Percentiles rank a stretch among this genome's conserved stretches.
Conservation (phyloP, 2,329 filamentous ascomycete genomes). For the Pestalotiopsis sp. region DNA sequence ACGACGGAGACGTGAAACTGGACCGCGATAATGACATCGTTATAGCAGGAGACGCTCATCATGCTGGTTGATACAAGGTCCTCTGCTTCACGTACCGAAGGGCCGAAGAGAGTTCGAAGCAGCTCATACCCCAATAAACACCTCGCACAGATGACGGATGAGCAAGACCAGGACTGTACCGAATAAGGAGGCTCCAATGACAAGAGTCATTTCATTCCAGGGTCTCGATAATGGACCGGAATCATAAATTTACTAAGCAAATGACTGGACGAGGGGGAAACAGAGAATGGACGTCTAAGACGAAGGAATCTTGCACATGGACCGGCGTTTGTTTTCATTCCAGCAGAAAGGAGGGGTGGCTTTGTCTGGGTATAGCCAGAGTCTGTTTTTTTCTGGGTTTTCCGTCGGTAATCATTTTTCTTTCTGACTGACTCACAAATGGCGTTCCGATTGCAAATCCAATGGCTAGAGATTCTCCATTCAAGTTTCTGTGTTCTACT, state of each 20-base stretch:
- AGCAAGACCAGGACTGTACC: not conserved
- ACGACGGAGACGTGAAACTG: constrained; percentile 32
- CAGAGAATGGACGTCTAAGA: not conserved
- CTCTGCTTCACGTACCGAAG: not conserved
- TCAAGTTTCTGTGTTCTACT: not conserved
- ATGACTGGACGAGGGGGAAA: not conserved
- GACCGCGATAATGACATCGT: constrained; percentile 15
- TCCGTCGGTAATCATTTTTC: not conserved
- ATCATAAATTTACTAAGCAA: not conserved
- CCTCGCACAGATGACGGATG: not conserved
- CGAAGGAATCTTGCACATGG: constrained; percentile 11
- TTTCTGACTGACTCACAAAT: not conserved
- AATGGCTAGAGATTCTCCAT: constrained; percentile 9
- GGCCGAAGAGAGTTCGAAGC: not conserved
- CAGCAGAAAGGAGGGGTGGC: constrained; percentile 1
- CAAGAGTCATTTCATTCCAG: not conserved
- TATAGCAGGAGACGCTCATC: constrained; percentile 29
- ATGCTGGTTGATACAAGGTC: constrained; percentile 25
- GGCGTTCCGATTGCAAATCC: constrained; percentile 7
- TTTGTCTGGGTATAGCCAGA: not conserved
- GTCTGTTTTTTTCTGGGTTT: not conserved
- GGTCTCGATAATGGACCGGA: not conserved
- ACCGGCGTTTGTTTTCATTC: not conserved
- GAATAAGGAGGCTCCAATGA: no score
- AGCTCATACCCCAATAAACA: not conserved